Conservation (phyloP, 176 grass and related monocot species). For the Otatea glauca region DNA sequence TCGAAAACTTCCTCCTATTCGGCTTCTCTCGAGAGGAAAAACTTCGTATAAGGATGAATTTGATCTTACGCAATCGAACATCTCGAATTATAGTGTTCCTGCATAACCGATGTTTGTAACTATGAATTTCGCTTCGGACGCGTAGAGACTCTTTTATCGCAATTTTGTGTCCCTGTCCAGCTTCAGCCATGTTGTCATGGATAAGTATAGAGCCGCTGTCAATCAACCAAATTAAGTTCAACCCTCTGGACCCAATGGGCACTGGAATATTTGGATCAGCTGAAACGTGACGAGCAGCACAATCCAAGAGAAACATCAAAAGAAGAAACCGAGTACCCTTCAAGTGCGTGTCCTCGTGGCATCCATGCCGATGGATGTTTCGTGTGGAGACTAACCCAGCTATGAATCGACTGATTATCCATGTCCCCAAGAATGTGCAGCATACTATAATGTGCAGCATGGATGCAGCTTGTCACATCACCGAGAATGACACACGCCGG, state of each 20-base stretch:
- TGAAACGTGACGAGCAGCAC: not conserved
- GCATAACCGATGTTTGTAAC: too few species aligned
- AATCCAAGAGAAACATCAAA: not conserved
- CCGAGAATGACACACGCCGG: not conserved
- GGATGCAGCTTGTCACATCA: not conserved
- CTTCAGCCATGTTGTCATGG: not conserved
- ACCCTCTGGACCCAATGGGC: not conserved
- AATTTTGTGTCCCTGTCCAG: not conserved
- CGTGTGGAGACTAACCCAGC: not conserved
- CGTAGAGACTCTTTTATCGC: too few species aligned
- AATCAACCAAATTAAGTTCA: not conserved
- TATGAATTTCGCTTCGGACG: too few species aligned
- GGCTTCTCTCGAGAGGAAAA: not conserved
- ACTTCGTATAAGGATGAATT: not conserved
- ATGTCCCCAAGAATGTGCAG: not conserved
- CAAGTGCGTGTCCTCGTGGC: too few species aligned
- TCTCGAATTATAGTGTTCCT: too few species aligned
- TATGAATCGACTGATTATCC: not conserved
- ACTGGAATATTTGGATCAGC: not conserved
- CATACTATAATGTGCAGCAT: not conserved
- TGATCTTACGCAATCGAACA: too few species aligned
- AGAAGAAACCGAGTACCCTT: not conserved
- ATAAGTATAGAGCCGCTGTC: not conserved
- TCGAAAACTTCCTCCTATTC: not conserved
- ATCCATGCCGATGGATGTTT: not conserved